Evolutionary conservation across 139 green algal species (phyloP).

Genomic region (Penium margaritaceum): DNA sequence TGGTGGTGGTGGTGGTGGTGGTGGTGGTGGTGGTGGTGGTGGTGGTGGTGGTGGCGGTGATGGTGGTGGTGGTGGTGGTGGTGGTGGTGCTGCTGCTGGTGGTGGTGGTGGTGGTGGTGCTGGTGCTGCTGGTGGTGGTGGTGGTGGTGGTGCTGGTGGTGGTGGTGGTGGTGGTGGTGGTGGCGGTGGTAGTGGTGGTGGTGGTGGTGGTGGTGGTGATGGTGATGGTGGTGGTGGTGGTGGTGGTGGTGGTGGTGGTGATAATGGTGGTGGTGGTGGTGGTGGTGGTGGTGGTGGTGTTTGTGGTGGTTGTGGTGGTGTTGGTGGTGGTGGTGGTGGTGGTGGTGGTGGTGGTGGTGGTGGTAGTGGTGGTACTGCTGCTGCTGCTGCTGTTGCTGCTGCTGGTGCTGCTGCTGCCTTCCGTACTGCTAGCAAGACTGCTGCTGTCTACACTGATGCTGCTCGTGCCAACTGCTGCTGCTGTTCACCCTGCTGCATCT

Average conservation of each 20-base stretch:
- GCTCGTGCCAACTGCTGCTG: too few relatives aligned
- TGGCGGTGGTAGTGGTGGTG: background rate
- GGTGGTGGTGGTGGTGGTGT: too few relatives aligned
- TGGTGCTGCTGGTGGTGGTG: background rate
- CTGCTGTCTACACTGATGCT: too few relatives aligned
- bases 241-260: background rate
- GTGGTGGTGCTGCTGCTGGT: background rate
- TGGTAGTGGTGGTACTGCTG: too few relatives aligned
- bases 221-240: background rate
- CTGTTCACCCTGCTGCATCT: too few relatives aligned
- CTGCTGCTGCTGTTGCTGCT: too few relatives aligned
- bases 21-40: conserved; percentile 2
- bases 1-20: conserved; percentile 2
- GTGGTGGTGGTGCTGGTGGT: background rate
- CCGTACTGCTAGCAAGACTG: too few relatives aligned
- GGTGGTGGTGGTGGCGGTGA: background rate
- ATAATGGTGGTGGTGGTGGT: background rate
- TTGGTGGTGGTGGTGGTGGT: too few relatives aligned
- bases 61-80: conserved; percentile 2
- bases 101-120: background rate
- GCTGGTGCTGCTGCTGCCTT: too few relatives aligned
- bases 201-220: background rate
- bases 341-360: too few relatives aligned
- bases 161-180: conserved; percentile 1
- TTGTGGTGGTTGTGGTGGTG: too few relatives aligned